phyloP scores from a whole-genome alignment of 2,329 filamentous ascomycete species.

The Neofusicoccum laricinum region DNA sequence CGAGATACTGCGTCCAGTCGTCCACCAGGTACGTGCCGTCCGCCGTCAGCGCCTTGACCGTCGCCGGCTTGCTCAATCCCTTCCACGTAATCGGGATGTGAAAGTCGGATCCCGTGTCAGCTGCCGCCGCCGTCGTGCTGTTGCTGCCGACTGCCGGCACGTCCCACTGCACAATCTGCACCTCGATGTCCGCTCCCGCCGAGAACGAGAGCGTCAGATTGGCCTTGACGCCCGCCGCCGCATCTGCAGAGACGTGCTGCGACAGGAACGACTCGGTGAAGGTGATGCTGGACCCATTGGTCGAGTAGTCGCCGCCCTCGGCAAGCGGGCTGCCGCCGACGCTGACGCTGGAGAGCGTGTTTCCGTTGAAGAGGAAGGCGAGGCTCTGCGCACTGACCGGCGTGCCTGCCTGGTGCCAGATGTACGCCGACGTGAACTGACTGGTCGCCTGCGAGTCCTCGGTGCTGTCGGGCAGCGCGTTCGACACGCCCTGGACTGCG shows the following conservation, averaged over 20 bases:
- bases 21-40: conserved; percentile 54
- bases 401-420: conserved; percentile 53
- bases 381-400: conserved; percentile 43
- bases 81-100: conserved; percentile 53
- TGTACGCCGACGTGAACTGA: conserved; percentile 53
- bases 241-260: conserved; percentile 41
- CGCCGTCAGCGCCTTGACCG: conserved; percentile 49
- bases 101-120: conserved; percentile 40
- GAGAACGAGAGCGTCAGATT: conserved; percentile 55
- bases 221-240: conserved; percentile 46
- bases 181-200: conserved; percentile 44
- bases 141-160: conserved; percentile 37
- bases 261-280: conserved; percentile 49
- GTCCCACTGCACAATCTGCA: conserved; percentile 55
- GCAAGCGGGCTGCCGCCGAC: conserved; percentile 37
- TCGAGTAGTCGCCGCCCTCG: conserved; percentile 46
- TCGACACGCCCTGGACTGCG: conserved; percentile 43
- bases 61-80: conserved; percentile 49
- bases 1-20: conserved; percentile 55
- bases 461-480: conserved; percentile 53
- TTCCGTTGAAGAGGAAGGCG: conserved; percentile 55
- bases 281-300: conserved; percentile 45
- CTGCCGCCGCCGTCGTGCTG: conserved; percentile 30
- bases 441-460: conserved; percentile 44
- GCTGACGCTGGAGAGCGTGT: conserved; percentile 46